phyloP scores from a whole-genome alignment of 2,329 filamentous ascomycete species.

The Neofusicoccum ribis region DNA sequence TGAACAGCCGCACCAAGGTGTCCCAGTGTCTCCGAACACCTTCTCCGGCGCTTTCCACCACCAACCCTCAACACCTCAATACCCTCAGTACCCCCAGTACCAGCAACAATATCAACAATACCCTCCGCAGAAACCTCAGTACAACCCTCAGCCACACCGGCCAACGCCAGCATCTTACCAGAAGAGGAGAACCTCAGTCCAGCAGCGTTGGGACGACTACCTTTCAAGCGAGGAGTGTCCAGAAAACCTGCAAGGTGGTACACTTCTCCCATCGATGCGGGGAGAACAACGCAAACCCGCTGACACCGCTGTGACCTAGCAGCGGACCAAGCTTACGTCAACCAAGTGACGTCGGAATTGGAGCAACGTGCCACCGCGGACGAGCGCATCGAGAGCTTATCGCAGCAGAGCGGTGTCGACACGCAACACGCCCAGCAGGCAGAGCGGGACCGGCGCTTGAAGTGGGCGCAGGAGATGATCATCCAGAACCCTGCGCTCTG shows the following conservation, averaged over 20 bases:
- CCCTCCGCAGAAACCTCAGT: not conserved
- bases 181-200: constrained; percentile 5
- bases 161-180: not conserved
- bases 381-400: not conserved
- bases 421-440: constrained; percentile 4
- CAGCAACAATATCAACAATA: not conserved
- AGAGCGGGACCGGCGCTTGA: constrained; percentile 17
- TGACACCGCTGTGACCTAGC: not conserved
- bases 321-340: constrained; percentile 10
- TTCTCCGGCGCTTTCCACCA: constrained; percentile 9
- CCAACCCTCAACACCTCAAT: not conserved
- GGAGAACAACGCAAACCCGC: not conserved
- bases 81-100: not conserved
- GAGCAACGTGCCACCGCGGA: constrained; percentile 13
- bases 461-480: constrained; percentile 20
- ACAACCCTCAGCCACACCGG: not conserved
- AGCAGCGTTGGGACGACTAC: constrained; percentile 19
- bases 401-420: not conserved
- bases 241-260: constrained; percentile 16
- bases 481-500: constrained; percentile 16
- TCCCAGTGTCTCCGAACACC: not conserved
- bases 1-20: not conserved
- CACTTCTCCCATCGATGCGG: not conserved
- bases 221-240: constrained; percentile 14
- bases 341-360: constrained; percentile 13